Conservation (phyloP, 495 filamentous ascomycete species). For the Pyrenula aspistea region DNA sequence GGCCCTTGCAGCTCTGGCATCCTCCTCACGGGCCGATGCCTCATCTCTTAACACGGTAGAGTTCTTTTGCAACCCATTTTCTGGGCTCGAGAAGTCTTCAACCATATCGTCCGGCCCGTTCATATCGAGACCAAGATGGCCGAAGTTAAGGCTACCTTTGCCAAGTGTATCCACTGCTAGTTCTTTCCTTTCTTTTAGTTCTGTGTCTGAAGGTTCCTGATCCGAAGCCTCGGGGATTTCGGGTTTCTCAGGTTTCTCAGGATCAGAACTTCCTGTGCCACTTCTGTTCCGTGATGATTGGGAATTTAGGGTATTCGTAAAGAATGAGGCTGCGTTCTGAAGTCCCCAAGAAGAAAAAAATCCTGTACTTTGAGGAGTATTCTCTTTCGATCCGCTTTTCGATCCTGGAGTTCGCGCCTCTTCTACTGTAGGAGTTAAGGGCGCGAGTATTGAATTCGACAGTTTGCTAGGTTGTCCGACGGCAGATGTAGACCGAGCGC, state of each 20-base stretch:
- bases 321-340: slow-evolving; percentile 80
- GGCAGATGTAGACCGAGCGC: slow-evolving; percentile 53
- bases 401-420: slow-evolving; percentile 39
- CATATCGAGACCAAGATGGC: slow-evolving; percentile 60
- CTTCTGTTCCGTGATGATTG: slow-evolving; percentile 24
- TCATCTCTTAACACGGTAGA: slow-evolving; percentile 36
- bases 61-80: slow-evolving; percentile 21
- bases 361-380: slow-evolving; percentile 37
- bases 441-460: slow-evolving; percentile 63
- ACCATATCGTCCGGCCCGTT: slow-evolving; percentile 28
- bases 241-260: slow-evolving; percentile 15
- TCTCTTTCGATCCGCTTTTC: slow-evolving; percentile 11
- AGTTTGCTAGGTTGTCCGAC: slow-evolving; percentile 75
- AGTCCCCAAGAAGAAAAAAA: slow-evolving; percentile 92
- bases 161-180: slow-evolving; percentile 83
- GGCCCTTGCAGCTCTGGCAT: slow-evolving; percentile 43
- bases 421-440: slow-evolving; percentile 61
- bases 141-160: slow-evolving; percentile 75
- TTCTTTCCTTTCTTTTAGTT: slow-evolving; percentile 44
- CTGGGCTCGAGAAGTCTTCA: slow-evolving; percentile 7
- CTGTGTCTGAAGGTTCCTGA: slow-evolving; percentile 9
- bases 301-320: slow-evolving; percentile 71
- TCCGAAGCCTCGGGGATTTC: slow-evolving; percentile 16
- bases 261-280: slow-evolving; percentile 12
- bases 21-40: slow-evolving; percentile 41